Conservation (phyloP, 805 yeast genomes). For the Yarrowia sp. region DNA sequence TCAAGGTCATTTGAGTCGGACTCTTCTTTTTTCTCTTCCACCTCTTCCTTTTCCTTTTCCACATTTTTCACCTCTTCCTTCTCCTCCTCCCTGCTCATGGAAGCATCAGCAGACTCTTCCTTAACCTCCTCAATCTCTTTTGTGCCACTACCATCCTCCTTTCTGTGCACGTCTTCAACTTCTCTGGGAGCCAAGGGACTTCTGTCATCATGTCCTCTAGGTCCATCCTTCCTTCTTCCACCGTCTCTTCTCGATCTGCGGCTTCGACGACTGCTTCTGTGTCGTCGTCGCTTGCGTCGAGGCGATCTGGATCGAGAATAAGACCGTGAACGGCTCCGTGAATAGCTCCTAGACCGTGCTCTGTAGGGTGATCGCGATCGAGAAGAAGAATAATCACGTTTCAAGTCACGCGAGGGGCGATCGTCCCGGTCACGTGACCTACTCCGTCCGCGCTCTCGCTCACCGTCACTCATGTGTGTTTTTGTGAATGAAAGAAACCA, state of each 20-base stretch:
- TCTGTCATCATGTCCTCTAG: background rate
- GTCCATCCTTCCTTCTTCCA: constrained; percentile 15
- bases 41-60: background rate
- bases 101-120: no score
- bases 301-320: constrained; percentile 14
- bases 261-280: constrained; percentile 10
- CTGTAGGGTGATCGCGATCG: background rate
- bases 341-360: no score
- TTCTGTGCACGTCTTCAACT: constrained; percentile 6
- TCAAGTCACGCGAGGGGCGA: background rate
- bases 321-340: background rate
- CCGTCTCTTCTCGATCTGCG: background rate
- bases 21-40: background rate
- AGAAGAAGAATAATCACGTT: background rate
- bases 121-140: background rate
- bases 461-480: constrained; percentile 10
- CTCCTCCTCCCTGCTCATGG: background rate
- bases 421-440: background rate
- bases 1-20: background rate
- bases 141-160: background rate
- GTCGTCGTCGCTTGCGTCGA: constrained; percentile 5
- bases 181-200: constrained; percentile 5
- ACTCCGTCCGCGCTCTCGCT: background rate
- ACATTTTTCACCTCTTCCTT: background rate
- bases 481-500: no score